Percentiles rank a stretch among this genome's conserved stretches.
phyloP scores from a whole-genome alignment of 305 asterid species.

The Euphrasia arctica region DNA sequence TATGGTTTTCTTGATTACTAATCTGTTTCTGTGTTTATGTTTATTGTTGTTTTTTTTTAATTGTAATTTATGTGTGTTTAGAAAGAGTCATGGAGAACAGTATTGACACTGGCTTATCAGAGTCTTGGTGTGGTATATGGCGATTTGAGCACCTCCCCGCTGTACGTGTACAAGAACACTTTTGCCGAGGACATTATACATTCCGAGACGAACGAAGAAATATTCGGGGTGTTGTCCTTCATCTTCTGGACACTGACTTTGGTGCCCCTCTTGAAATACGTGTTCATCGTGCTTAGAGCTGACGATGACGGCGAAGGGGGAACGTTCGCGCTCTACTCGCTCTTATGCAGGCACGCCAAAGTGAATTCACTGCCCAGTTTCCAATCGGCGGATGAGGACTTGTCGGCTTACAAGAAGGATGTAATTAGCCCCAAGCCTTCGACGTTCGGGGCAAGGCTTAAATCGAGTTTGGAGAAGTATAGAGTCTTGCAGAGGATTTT shows the following conservation, averaged over 20 bases:
- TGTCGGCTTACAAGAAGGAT: neutral
- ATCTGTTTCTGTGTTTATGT: neutral
- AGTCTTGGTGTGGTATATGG: constrained; percentile 11
- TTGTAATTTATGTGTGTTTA: neutral
- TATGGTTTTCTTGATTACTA: neutral
- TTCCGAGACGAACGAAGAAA: constrained; percentile 8
- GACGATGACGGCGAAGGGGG: constrained; percentile 16
- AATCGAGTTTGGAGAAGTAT: neutral
- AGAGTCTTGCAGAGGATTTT: neutral
- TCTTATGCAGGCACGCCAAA: constrained; percentile 11
- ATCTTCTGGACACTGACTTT: constrained; percentile 13
- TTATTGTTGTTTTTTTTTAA: neutral
- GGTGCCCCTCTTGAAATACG: constrained; percentile 7
- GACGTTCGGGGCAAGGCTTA: neutral
- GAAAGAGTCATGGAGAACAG: constrained; percentile 14
- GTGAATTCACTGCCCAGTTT: neutral
- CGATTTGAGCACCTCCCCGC: constrained; percentile 1
- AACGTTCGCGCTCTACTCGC: constrained; percentile 7
- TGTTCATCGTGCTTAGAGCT: constrained; percentile 15
- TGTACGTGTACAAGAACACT: constrained; percentile 1
- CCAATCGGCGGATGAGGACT: neutral
- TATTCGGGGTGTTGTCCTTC: constrained; percentile 12
- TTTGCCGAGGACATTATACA: constrained; percentile 5
- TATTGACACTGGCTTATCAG: constrained; percentile 12
- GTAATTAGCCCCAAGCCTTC: neutral